phyloP scores from a whole-genome alignment of 495 filamentous ascomycete species.

The Copromyces sp. region DNA sequence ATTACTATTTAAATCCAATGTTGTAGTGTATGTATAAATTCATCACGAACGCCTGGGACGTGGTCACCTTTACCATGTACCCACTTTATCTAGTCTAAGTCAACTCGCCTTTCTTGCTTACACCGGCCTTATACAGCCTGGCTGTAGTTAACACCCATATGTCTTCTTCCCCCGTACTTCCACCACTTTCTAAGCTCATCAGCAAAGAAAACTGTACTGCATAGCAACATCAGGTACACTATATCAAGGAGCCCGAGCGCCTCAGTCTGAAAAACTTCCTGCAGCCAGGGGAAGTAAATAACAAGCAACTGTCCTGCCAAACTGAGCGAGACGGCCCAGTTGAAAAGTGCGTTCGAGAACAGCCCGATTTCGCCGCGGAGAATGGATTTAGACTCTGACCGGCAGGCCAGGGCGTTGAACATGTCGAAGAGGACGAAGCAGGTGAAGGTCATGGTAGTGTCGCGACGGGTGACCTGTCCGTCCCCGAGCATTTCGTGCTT shows the following conservation, averaged over 20 bases:
- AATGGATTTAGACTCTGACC: conserved; percentile 81
- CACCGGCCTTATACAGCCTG: conserved; percentile 33
- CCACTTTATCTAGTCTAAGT: background rate
- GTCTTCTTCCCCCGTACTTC: conserved; percentile 34
- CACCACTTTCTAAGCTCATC: conserved; percentile 83
- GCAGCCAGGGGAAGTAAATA: conserved; percentile 87
- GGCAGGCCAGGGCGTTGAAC: conserved; percentile 93
- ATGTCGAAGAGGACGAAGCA: conserved; percentile 98
- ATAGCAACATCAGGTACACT: conserved; percentile 55
- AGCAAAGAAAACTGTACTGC: conserved; percentile 87
- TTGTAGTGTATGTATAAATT: background rate
- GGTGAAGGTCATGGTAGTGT: conserved; percentile 99
- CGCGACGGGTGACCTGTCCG: conserved; percentile 73
- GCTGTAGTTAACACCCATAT: conserved; percentile 34
- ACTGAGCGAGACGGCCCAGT: conserved; percentile 80
- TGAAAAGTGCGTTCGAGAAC: conserved; percentile 86
- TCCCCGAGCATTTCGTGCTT: conserved; percentile 77
- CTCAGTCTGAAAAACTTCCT: conserved; percentile 93
- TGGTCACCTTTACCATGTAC: background rate
- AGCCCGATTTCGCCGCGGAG: conserved; percentile 75
- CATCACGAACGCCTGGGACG: background rate
- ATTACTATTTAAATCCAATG: background rate
- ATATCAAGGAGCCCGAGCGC: conserved; percentile 65
- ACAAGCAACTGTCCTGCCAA: conserved; percentile 78
- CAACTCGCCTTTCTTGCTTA: background rate